phyloP scores from a whole-genome alignment of 2,329 filamentous ascomycete genomes.

The Cercospora sojina region DNA sequence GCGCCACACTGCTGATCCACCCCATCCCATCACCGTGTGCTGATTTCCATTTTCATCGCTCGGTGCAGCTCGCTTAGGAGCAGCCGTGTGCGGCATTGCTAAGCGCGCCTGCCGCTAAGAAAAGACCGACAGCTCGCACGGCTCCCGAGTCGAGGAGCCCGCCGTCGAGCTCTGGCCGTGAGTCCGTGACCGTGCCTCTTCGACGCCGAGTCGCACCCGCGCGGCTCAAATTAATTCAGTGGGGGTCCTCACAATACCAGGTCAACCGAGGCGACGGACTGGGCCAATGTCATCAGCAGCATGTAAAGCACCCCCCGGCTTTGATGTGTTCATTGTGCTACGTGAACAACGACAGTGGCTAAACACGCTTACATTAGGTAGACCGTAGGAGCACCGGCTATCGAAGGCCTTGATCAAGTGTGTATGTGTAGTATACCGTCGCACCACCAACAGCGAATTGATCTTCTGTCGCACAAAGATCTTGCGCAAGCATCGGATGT shows the following conservation, averaged over 20 bases:
- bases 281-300: not conserved
- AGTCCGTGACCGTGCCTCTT: not conserved
- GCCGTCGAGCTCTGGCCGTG: not conserved
- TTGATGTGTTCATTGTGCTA: not conserved
- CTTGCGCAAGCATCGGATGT: conserved; percentile 5
- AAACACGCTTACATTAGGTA: not conserved
- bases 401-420: not conserved
- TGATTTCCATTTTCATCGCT: not conserved
- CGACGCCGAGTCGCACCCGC: not conserved
- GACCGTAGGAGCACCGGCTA: not conserved
- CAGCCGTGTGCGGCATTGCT: conserved; percentile 1
- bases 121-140: not conserved
- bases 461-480: not conserved
- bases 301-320: not conserved
- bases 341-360: not conserved
- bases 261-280: not conserved
- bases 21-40: not conserved
- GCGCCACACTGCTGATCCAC: not conserved
- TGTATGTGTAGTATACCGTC: not conserved
- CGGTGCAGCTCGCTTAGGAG: conserved; percentile 2
- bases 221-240: not conserved
- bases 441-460: not conserved
- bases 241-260: not conserved
- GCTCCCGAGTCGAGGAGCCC: not conserved
- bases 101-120: not conserved